Conservation (phyloP, 805 yeast genomes). For the Saturnispora serradocipensis region DNA sequence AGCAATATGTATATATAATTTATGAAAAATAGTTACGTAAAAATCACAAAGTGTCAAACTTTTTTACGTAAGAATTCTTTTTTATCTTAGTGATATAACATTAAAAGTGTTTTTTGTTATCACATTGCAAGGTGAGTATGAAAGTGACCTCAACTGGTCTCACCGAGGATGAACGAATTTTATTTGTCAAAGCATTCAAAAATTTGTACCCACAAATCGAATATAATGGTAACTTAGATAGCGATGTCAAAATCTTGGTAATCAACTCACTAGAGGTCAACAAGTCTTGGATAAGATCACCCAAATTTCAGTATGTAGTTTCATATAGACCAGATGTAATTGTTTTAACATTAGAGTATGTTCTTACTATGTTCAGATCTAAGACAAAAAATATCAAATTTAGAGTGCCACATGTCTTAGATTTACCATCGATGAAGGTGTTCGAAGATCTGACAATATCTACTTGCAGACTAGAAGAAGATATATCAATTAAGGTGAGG, state of each 20-base stretch:
- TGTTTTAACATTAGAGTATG: slow-evolving; percentile 40
- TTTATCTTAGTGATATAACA: background rate
- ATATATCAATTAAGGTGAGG: slow-evolving; percentile 21
- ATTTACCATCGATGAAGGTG: slow-evolving; percentile 25
- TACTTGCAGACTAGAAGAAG: slow-evolving; percentile 23
- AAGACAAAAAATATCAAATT: slow-evolving; percentile 10
- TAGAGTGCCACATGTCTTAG: slow-evolving; percentile 1
- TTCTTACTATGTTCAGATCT: slow-evolving; percentile 53
- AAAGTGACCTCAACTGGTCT: slow-evolving; percentile 24
- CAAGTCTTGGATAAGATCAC: slow-evolving; percentile 31
- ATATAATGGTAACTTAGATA: slow-evolving; percentile 22
- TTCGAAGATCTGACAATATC: slow-evolving; percentile 38
- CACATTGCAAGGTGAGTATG: background rate
- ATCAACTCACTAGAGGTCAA: slow-evolving; percentile 17
- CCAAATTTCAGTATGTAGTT: slow-evolving; percentile 43
- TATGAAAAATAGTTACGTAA: background rate
- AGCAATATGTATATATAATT: background rate
- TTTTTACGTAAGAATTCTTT: background rate
- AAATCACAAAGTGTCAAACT: background rate
- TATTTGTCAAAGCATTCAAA: slow-evolving; percentile 12
- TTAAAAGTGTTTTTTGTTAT: background rate
- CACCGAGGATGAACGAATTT: slow-evolving; percentile 13
- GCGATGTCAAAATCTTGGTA: slow-evolving; percentile 20
- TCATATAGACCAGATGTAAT: slow-evolving; percentile 45
- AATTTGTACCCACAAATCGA: slow-evolving; percentile 12